phyloP scores from a whole-genome alignment of 2,329 filamentous ascomycete species.

The Shiraia bambusicola region DNA sequence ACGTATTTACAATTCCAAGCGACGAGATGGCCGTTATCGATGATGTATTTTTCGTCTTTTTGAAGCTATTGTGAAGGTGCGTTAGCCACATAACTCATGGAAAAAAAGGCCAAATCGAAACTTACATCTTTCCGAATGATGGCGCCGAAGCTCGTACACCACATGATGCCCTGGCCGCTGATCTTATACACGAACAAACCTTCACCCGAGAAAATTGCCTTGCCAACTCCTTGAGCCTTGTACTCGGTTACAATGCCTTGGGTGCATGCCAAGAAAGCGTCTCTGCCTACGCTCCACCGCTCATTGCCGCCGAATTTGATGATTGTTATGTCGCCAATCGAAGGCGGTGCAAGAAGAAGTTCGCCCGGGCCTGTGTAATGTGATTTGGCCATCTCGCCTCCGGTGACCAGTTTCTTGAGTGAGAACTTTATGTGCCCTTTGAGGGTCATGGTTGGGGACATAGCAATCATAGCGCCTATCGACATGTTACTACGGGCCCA shows the following conservation, averaged over 20 bases:
- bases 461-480: slow-evolving; percentile 84
- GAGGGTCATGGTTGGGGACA: slow-evolving; percentile 84
- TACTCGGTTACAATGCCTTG: slow-evolving; percentile 86
- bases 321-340: slow-evolving; percentile 82
- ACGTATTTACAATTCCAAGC: slow-evolving; percentile 97
- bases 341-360: slow-evolving; percentile 75
- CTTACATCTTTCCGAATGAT: slow-evolving; percentile 92
- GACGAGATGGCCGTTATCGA: slow-evolving; percentile 90
- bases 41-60: slow-evolving; percentile 80
- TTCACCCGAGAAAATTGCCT: slow-evolving; percentile 92
- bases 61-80: slow-evolving; percentile 44
- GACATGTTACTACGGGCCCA: slow-evolving; percentile 1
- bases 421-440: slow-evolving; percentile 82
- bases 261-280: slow-evolving; percentile 82
- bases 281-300: slow-evolving; percentile 81
- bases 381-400: slow-evolving; percentile 76
- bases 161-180: slow-evolving; percentile 75
- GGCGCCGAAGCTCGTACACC: slow-evolving; percentile 90
- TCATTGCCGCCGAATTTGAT: slow-evolving; percentile 72
- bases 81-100: neutral
- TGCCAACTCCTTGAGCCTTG: slow-evolving; percentile 80
- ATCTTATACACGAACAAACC: slow-evolving; percentile 90
- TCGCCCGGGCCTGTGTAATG: slow-evolving; percentile 89
- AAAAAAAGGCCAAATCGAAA: slow-evolving; percentile 18
- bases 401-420: slow-evolving; percentile 85